Evolutionary conservation across 2,329 filamentous ascomycete genomes (phyloP).

Genomic region (Aureobasidium melanogenum): DNA sequence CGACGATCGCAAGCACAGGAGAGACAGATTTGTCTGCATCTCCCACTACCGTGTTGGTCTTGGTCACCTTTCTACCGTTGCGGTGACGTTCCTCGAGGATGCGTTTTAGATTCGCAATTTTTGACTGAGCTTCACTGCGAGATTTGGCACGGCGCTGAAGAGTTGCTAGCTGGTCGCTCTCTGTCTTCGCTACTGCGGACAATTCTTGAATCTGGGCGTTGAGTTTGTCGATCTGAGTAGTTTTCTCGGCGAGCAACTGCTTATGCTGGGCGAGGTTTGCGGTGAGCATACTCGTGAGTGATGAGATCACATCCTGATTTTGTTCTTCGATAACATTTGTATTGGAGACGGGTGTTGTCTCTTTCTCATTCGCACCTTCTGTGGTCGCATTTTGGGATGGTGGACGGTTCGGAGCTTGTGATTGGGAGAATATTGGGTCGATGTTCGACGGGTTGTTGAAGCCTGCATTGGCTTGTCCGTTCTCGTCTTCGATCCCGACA

Average conservation of each 20-base stretch:
- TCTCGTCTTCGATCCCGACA: conserved; percentile 60
- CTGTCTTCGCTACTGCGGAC: conserved; percentile 68
- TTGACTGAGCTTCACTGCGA: conserved; percentile 56
- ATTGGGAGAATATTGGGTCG: conserved; percentile 16
- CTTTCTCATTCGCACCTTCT: conserved; percentile 29
- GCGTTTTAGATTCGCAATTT: conserved; percentile 67
- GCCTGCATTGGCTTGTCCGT: conserved; percentile 16
- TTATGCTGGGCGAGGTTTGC: conserved; percentile 74
- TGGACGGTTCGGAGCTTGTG: conserved; percentile 7
- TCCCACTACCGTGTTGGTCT: background rate
- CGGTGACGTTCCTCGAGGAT: conserved; percentile 54
- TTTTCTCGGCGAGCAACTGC: conserved; percentile 71
- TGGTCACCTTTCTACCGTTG: conserved; percentile 15
- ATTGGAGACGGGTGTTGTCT: conserved; percentile 26
- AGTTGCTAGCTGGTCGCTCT: conserved; percentile 63
- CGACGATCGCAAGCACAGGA: background rate
- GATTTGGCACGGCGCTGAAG: conserved; percentile 58
- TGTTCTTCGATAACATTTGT: conserved; percentile 47
- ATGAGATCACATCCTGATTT: conserved; percentile 68
- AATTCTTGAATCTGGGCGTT: conserved; percentile 74
- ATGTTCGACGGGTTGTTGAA: conserved; percentile 19
- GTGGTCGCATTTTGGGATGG: background rate
- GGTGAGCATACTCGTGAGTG: conserved; percentile 73
- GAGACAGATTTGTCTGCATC: conserved; percentile 1
- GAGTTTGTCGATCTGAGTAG: conserved; percentile 71